These are phyloP conservation scores for Pythium guiyangense DNA, from an alignment of 352 stramenopile species.

Conservation along the genomic window DNA sequence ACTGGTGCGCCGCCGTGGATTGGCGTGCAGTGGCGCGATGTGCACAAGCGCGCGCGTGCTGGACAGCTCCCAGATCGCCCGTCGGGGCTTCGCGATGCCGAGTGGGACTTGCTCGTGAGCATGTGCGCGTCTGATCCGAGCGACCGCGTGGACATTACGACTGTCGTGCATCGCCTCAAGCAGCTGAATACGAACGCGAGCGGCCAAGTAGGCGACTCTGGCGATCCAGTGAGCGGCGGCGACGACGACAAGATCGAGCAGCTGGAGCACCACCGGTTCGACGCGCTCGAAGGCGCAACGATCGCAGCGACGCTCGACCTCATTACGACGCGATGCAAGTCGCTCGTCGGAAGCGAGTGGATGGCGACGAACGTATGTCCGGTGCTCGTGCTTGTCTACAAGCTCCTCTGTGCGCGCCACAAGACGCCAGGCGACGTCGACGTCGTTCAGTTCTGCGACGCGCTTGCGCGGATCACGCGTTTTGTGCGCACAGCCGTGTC, in stretches of 20 bases:
- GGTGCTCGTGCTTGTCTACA: conserved; percentile 1
- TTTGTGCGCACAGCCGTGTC: conserved; percentile 5
- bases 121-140: conserved; percentile 12
- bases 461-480: not conserved
- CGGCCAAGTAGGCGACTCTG: not conserved
- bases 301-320: not conserved
- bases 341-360: not conserved
- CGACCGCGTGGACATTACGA: conserved; percentile 9
- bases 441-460: conserved; percentile 1
- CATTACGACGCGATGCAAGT: not conserved
- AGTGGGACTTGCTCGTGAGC: conserved; percentile 9
- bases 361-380: not conserved
- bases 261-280: not conserved
- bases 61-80: not conserved
- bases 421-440: not conserved
- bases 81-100: not conserved
- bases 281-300: not conserved
- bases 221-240: no score
- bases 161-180: conserved; percentile 10
- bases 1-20: conserved; percentile 5
- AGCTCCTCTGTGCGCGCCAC: not conserved
- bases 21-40: not conserved
- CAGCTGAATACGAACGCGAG: not conserved
- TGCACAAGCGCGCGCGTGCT: not conserved
- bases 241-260: no score